Percentiles rank a stretch among this genome's conserved stretches.
Conservation (phyloP, 768 basidiomycete species). For the Mycena venus region DNA sequence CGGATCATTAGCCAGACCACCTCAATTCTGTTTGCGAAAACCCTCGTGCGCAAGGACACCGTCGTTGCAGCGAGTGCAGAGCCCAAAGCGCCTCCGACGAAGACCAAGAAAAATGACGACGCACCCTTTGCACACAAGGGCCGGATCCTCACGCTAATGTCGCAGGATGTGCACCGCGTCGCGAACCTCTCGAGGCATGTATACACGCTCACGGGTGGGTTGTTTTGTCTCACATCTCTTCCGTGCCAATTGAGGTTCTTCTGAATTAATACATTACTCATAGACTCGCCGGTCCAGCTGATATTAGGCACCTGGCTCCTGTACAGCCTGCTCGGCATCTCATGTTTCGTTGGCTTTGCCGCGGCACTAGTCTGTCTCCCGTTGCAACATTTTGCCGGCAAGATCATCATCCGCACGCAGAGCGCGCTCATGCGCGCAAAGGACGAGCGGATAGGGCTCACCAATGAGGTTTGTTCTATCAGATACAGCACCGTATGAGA, state of each 20-base stretch:
- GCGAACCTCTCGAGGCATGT: neutral
- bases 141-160: conserved; percentile 20
- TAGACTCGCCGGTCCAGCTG: conserved; percentile 6
- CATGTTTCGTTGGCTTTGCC: conserved; percentile 11
- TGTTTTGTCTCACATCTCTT: neutral
- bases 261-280: no score
- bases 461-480: conserved; percentile 79
- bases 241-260: neutral
- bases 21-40: conserved; percentile 75
- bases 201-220: conserved; percentile 5
- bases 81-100: neutral
- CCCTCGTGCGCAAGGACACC: conserved; percentile 72
- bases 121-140: neutral
- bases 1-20: conserved; percentile 73
- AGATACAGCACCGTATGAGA: conserved; percentile 55
- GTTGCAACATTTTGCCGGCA: conserved; percentile 12
- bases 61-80: conserved; percentile 35
- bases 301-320: conserved; percentile 9
- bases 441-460: conserved; percentile 78
- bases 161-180: conserved; percentile 21
- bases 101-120: neutral
- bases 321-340: conserved; percentile 18
- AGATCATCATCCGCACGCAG: conserved; percentile 41
- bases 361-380: conserved; percentile 12
- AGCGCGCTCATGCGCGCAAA: conserved; percentile 73